phyloP scores from a whole-genome alignment of 2,329 filamentous ascomycete genomes.

The Diaporthe capsici region DNA sequence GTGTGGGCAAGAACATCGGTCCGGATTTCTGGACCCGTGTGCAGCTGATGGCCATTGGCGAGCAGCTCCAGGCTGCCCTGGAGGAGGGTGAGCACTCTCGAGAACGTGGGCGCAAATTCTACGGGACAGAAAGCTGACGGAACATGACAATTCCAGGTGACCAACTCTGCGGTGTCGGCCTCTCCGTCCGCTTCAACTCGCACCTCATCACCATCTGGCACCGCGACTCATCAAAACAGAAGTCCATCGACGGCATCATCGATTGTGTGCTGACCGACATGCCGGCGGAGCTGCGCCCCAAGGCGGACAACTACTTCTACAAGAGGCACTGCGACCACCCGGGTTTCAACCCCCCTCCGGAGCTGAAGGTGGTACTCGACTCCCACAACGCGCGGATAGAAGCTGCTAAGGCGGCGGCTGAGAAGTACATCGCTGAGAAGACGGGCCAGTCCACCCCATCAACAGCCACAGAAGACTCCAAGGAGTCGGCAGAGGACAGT shows the following conservation, averaged over 20 bases:
- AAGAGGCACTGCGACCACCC: constrained; percentile 92
- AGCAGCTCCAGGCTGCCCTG: constrained; percentile 81
- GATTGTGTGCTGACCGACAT: constrained; percentile 81
- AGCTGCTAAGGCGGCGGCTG: constrained; percentile 48
- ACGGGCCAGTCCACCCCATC: constrained; percentile 34
- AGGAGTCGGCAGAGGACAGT: constrained; percentile 12
- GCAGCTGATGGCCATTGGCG: constrained; percentile 85
- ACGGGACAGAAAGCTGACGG: not conserved
- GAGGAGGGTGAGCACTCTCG: constrained; percentile 70
- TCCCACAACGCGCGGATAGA: constrained; percentile 66
- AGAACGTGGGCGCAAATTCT: not conserved
- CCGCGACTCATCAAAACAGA: constrained; percentile 84
- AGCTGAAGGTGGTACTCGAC: constrained; percentile 70
- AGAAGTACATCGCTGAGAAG: constrained; percentile 37
- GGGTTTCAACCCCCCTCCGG: constrained; percentile 78
- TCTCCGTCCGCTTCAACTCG: constrained; percentile 80
- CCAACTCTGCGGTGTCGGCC: constrained; percentile 90
- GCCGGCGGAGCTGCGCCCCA: constrained; percentile 79
- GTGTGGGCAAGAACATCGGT: constrained; percentile 81
- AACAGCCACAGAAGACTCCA: constrained; percentile 17
- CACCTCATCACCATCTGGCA: constrained; percentile 86
- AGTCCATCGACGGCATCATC: constrained; percentile 82
- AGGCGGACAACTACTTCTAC: constrained; percentile 82
- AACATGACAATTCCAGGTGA: constrained; percentile 67
- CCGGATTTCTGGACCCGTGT: constrained; percentile 86